Base-by-base conservation (phyloP, 495 filamentous ascomycete species). In the Trichoderma virens region DNA sequence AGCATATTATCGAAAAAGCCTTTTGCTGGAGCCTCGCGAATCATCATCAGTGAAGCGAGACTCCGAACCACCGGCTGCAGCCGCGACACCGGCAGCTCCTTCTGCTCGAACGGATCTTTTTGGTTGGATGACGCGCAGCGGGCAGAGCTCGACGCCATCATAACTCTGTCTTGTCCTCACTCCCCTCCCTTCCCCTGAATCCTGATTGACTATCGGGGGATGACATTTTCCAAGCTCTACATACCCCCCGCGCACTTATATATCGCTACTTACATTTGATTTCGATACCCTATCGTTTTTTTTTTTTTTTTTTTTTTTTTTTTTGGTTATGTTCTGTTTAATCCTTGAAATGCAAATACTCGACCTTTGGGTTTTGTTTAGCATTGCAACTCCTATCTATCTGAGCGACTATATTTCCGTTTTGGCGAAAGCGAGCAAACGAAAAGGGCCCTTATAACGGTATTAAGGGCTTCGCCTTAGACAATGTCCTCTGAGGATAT, bases 1-100 rank as follows among this genome's bases (percentile, higher is more conserved):
- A 38, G 86, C 89, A 68, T 92, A 93, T 72, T 88, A 92, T 72
- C 87, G 95, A 62, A 91, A 94, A 65, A 96, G 91, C 32, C 77
- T 97, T 39, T 73, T 94, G 8, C 86, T 98, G 20, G 94, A 98
- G 68, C 94, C 94, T 8, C 80, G 91, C 45, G 92, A 94, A 65
- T 73, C 71, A 34, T 73, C 80, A 34, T 73, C 80, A 34, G 73
- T 79, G 54, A 75, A 72, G 3, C 81, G 82, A 5, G 78, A 83
- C 0, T 69, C 80, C 56, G 86, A 89, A n/a, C 64, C 68, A 7
- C 35, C 61, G 7, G 35, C 61, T 5, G 27, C 43, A n/a, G 18
- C 62, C 5, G 16, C 62, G 30, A 35, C 62, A 20, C 9, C 20
- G 27, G 23, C 38, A 8, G 25, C 38, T 5, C 27, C 32, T n/a